phyloP scores from a whole-genome alignment of 2,329 filamentous ascomycete genomes.

The Aspergillus alliaceus region DNA sequence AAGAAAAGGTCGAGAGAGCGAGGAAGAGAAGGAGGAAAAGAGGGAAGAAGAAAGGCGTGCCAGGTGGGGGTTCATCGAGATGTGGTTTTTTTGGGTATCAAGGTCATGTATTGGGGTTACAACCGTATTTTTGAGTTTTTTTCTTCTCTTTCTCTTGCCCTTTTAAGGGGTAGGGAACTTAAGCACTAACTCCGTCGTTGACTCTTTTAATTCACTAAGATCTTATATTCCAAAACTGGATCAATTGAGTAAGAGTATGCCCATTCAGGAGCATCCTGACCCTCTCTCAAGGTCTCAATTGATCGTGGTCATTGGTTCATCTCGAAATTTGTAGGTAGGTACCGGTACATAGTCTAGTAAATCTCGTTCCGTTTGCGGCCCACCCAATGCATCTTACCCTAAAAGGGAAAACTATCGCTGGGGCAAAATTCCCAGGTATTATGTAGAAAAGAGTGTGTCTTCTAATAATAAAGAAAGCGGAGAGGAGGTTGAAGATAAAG shows the following conservation, averaged over 20 bases:
- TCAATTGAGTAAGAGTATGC: neutral
- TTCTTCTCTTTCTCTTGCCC: neutral
- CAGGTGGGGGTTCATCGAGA: constrained; percentile 18
- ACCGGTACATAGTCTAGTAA: too few relatives aligned
- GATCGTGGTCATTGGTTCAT: neutral
- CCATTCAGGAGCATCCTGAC: neutral
- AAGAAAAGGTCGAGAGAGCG: constrained; percentile 24
- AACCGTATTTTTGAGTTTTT: neutral
- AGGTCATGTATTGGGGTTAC: neutral
- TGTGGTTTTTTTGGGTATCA: constrained; percentile 1
- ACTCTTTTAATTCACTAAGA: too few relatives aligned
- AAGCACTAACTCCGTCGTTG: too few relatives aligned
- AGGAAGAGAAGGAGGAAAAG: constrained; percentile 16
- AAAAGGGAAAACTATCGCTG: neutral
- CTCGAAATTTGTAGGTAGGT: neutral
- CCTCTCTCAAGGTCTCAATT: neutral
- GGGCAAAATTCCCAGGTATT: too few relatives aligned
- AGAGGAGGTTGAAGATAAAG: too few relatives aligned
- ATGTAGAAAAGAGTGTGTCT: too few relatives aligned
- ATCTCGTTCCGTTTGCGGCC: too few relatives aligned
- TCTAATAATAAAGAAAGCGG: neutral
- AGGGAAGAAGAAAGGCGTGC: constrained; percentile 15
- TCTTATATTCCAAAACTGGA: too few relatives aligned
- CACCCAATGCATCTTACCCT: neutral
- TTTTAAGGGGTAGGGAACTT: neutral